Evolutionary conservation across 495 filamentous ascomycete genomes (phyloP).

Genomic region (Xylaria scruposa): DNA sequence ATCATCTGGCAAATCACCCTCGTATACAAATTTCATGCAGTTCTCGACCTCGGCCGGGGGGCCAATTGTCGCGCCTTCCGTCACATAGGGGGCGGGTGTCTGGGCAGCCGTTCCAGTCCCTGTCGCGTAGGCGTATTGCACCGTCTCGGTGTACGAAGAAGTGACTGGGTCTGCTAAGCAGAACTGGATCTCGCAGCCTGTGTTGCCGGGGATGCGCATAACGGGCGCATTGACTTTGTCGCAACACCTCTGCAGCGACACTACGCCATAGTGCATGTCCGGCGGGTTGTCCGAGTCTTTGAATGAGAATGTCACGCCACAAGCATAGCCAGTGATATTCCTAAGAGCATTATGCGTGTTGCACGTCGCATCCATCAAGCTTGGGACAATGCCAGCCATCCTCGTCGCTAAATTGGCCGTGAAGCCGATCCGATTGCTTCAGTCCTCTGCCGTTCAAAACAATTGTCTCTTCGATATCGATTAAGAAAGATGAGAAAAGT

Average conservation of each 20-base stretch:
- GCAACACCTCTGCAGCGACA: slow-evolving; percentile 35
- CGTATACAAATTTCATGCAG: slow-evolving; percentile 34
- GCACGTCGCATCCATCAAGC: slow-evolving; percentile 31
- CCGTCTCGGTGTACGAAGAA: slow-evolving; percentile 23
- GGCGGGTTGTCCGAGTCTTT: slow-evolving; percentile 28
- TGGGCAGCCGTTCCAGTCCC: slow-evolving; percentile 28
- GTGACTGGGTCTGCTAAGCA: slow-evolving; percentile 28
- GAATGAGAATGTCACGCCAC: slow-evolving; percentile 35
- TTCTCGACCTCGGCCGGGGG: slow-evolving; percentile 25
- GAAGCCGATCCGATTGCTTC: not conserved
- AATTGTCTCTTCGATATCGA: not conserved
- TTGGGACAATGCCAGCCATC: slow-evolving; percentile 32
- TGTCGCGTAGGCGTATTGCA: slow-evolving; percentile 23
- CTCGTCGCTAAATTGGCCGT: not conserved
- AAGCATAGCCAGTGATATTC: slow-evolving; percentile 34
- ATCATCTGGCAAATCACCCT: slow-evolving; percentile 33
- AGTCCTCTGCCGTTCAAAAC: not conserved
- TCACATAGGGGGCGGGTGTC: slow-evolving; percentile 26
- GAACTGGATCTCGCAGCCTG: slow-evolving; percentile 39
- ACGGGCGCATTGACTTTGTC: slow-evolving; percentile 29
- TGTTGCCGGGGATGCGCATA: slow-evolving; percentile 37
- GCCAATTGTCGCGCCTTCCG: slow-evolving; percentile 6
- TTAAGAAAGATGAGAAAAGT: not conserved
- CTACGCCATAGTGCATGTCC: slow-evolving; percentile 39
- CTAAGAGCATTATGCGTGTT: slow-evolving; percentile 37